Evolutionary conservation across 306 rosid genomes (phyloP).

Genomic region (Vachellia collinsii): DNA sequence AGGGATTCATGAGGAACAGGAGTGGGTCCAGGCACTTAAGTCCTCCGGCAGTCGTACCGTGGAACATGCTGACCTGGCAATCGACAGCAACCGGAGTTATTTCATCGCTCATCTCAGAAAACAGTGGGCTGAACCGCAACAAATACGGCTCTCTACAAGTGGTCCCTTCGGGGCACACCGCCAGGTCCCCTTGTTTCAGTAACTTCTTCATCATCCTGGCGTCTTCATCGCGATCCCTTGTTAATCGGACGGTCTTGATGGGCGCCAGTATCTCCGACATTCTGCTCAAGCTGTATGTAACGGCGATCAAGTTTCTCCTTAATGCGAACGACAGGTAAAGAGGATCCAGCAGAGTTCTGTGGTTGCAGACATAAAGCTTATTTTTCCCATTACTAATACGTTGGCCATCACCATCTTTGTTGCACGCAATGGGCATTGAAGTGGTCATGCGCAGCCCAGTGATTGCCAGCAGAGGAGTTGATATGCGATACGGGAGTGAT

Average conservation of each 20-base stretch:
- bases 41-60: slow-evolving; percentile 91
- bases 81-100: slow-evolving; percentile 68
- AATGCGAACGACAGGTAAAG: slow-evolving; percentile 55
- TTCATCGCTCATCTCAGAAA: slow-evolving; percentile 58
- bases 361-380: slow-evolving; percentile 78
- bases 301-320: slow-evolving; percentile 47
- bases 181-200: slow-evolving; percentile 60
- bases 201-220: slow-evolving; percentile 50
- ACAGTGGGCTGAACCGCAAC: slow-evolving; percentile 80
- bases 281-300: slow-evolving; percentile 83
- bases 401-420: neutral
- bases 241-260: slow-evolving; percentile 73
- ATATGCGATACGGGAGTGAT: slow-evolving; percentile 51
- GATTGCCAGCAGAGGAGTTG: slow-evolving; percentile 45
- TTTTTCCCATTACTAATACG: neutral
- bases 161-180: slow-evolving; percentile 90
- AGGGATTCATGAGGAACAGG: slow-evolving; percentile 72
- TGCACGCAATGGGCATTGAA: slow-evolving; percentile 17
- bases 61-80: slow-evolving; percentile 69
- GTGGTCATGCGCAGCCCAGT: slow-evolving; percentile 54
- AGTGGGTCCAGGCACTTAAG: slow-evolving; percentile 80
- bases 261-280: slow-evolving; percentile 76
- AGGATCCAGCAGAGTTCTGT: slow-evolving; percentile 74
- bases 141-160: slow-evolving; percentile 89
- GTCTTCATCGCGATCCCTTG: slow-evolving; percentile 56